Conservation (phyloP, 2,329 filamentous ascomycete genomes). For the Colletotrichum chlorophyti region DNA sequence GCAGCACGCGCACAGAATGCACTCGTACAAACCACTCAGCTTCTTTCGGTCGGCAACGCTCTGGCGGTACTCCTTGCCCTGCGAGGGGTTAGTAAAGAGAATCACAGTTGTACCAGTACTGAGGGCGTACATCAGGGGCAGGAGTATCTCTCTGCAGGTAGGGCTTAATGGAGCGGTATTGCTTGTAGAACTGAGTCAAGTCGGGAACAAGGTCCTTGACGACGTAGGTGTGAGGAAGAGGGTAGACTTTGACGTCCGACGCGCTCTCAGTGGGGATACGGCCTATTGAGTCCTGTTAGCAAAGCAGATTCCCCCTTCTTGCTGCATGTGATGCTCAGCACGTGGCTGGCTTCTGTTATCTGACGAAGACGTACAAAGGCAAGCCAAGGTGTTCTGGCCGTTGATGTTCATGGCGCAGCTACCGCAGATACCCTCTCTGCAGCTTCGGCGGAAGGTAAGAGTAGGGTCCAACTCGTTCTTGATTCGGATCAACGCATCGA, state of each 20-base stretch:
- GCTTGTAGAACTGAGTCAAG: constrained; percentile 99
- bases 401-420: constrained; percentile 99
- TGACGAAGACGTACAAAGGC: constrained; percentile 77
- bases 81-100: constrained; percentile 16
- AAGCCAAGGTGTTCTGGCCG: constrained; percentile 96
- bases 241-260: constrained; percentile 93
- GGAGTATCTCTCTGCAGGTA: constrained; percentile 93
- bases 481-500: constrained; percentile 95
- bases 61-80: constrained; percentile 94
- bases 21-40: constrained; percentile 98
- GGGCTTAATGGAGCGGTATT: constrained; percentile 99
- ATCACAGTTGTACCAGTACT: background rate
- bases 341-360: background rate
- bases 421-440: constrained; percentile 97
- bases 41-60: constrained; percentile 92
- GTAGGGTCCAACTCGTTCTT: constrained; percentile 99
- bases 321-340: background rate
- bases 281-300: constrained; percentile 62
- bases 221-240: constrained; percentile 96
- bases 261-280: constrained; percentile 86
- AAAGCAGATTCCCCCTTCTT: background rate
- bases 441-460: constrained; percentile 93
- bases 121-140: constrained; percentile 74
- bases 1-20: constrained; percentile 99
- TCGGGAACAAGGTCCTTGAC: constrained; percentile 99